Percentiles rank a stretch among this genome's conserved stretches.
phyloP scores from a whole-genome alignment of 148 eudicot species.

The Drosera capensis region DNA sequence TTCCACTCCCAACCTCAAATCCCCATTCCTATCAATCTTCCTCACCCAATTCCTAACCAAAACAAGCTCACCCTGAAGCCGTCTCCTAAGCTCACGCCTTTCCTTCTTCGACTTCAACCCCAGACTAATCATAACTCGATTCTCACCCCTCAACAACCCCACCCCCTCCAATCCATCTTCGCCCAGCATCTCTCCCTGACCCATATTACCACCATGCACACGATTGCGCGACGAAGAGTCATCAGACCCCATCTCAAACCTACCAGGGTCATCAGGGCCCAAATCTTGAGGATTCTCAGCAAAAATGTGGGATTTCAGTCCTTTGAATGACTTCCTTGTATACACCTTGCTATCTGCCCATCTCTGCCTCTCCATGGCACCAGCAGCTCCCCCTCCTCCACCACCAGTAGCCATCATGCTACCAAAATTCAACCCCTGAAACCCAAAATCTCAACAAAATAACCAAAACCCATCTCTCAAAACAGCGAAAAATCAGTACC shows the following conservation, averaged over 20 bases:
- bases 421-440: background rate
- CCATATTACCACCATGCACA: slow-evolving; percentile 1
- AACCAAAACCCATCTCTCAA: background rate
- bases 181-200: slow-evolving; percentile 7
- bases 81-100: slow-evolving; percentile 43
- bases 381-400: slow-evolving; percentile 15
- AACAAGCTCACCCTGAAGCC: slow-evolving; percentile 59
- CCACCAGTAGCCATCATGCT: background rate
- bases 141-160: slow-evolving; percentile 31
- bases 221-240: slow-evolving; percentile 28
- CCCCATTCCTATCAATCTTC: slow-evolving; percentile 40
- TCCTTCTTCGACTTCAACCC: slow-evolving; percentile 57
- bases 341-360: slow-evolving; percentile 41
- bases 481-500: background rate
- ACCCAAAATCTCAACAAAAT: no score
- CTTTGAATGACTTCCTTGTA: slow-evolving; percentile 44
- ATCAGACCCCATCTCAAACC: slow-evolving; percentile 19
- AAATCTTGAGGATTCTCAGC: slow-evolving; percentile 6
- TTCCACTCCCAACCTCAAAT: slow-evolving; percentile 11
- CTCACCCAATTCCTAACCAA: slow-evolving; percentile 49
- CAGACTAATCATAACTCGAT: slow-evolving; percentile 42
- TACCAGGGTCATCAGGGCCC: slow-evolving; percentile 14
- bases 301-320: slow-evolving; percentile 16
- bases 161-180: slow-evolving; percentile 19
- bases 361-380: slow-evolving; percentile 23